Evolutionary conservation across 1,284 basidiomycete genomes (phyloP).

Genomic region (Apiotrichum brassicae): DNA sequence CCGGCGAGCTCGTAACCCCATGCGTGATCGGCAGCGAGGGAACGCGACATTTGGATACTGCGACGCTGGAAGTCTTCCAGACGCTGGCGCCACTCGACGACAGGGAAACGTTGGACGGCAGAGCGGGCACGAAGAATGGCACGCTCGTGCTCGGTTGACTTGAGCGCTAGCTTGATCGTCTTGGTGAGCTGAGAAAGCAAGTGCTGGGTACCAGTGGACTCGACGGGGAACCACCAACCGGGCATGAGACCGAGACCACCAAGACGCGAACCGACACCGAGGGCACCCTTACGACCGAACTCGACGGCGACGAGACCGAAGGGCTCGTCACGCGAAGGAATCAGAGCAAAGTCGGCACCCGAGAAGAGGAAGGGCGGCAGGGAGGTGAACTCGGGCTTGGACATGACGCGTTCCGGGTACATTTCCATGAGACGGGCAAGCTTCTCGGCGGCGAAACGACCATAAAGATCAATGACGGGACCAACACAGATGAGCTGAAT

Average conservation of each 20-base stretch:
- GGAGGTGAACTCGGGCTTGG: conserved; percentile 88
- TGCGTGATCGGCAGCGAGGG: conserved; percentile 61
- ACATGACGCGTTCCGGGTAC: conserved; percentile 84
- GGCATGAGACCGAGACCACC: conserved; percentile 93
- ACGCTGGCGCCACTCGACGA: conserved; percentile 90
- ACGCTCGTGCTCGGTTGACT: conserved; percentile 80
- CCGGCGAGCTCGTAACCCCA: conserved; percentile 53
- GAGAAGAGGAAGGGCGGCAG: conserved; percentile 88
- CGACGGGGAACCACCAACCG: conserved; percentile 96
- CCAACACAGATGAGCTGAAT: conserved; percentile 84
- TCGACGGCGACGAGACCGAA: conserved; percentile 92
- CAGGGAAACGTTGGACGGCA: conserved; percentile 88
- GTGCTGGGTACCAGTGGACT: conserved; percentile 80
- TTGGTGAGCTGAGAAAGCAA: conserved; percentile 92
- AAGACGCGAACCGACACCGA: conserved; percentile 84
- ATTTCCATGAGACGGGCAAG: conserved; percentile 85
- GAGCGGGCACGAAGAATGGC: conserved; percentile 85
- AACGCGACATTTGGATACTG: conserved; percentile 66
- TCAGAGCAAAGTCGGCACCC: conserved; percentile 87
- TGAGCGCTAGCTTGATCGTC: conserved; percentile 86
- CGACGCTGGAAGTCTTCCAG: conserved; percentile 89
- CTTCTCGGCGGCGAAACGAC: conserved; percentile 88
- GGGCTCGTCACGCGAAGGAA: conserved; percentile 88
- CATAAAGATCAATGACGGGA: conserved; percentile 88
- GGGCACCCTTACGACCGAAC: conserved; percentile 87